Evolutionary conservation across 345 rosid species (phyloP).

Genomic region (Sisymbrium irio): DNA sequence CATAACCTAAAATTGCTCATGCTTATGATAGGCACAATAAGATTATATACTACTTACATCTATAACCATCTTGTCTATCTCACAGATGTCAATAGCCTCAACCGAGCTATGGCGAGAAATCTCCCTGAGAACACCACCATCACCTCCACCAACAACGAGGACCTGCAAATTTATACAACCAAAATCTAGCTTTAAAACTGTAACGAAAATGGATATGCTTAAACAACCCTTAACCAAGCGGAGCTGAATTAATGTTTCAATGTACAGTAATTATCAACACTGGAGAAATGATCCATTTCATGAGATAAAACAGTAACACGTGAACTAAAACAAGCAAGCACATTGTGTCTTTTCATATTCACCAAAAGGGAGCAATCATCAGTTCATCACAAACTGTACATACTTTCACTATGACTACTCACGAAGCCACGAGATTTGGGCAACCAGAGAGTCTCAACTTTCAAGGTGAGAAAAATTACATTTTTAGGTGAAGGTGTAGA

Average conservation of each 20-base stretch:
- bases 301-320: background rate
- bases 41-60: constrained; percentile 63
- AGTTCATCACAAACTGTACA: constrained; percentile 9
- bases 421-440: background rate
- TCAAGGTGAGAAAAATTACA: constrained; percentile 41
- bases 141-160: constrained; percentile 99
- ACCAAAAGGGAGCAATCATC: background rate
- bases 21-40: background rate
- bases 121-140: constrained; percentile 95
- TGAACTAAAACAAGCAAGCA: background rate
- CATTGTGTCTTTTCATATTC: background rate
- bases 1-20: background rate
- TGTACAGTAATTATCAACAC: constrained; percentile 1
- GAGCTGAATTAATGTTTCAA: background rate
- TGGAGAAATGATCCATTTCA: background rate
- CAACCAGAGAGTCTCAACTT: background rate
- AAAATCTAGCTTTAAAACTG: background rate
- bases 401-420: background rate
- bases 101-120: constrained; percentile 86
- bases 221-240: background rate
- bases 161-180: constrained; percentile 44
- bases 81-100: constrained; percentile 89
- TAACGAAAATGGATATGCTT: background rate
- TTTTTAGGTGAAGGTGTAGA: constrained; percentile 76
- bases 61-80: constrained; percentile 94